Conservation (phyloP, 1,139 yeast species). For the Yamadazyma sp. region DNA sequence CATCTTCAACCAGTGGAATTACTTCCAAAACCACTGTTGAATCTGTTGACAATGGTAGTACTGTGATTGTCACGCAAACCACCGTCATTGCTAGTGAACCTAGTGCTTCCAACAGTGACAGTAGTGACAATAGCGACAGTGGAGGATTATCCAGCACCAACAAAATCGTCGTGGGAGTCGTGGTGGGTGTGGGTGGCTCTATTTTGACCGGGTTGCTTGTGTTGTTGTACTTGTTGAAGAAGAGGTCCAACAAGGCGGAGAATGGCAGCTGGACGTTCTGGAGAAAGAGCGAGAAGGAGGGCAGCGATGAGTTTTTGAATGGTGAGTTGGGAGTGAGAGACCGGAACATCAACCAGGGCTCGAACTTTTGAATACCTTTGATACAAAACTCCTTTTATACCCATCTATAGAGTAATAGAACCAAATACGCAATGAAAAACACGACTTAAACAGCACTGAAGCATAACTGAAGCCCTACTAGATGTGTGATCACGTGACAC, state of each 20-base stretch:
- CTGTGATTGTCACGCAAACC: conserved; percentile 41
- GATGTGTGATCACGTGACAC: too few relatives aligned
- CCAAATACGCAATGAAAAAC: too few relatives aligned
- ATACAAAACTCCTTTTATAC: neutral
- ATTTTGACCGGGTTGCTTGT: conserved; percentile 38
- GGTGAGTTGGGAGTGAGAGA: conserved; percentile 57
- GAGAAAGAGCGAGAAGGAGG: conserved; percentile 49
- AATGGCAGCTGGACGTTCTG: conserved; percentile 51
- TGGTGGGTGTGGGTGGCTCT: conserved; percentile 52
- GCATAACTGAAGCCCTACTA: too few relatives aligned
- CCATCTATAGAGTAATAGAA: neutral
- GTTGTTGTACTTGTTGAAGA: conserved; percentile 37
- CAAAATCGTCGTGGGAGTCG: conserved; percentile 50
- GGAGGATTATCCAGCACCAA: conserved; percentile 46
- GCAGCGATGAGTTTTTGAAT: conserved; percentile 57
- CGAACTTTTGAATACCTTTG: conserved; percentile 33
- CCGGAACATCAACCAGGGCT: conserved; percentile 43
- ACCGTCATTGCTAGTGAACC: conserved; percentile 30
- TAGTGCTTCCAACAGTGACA: conserved; percentile 23
- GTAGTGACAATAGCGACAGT: conserved; percentile 5
- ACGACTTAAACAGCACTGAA: too few relatives aligned
- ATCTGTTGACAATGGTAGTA: conserved; percentile 37
- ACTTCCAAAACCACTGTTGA: conserved; percentile 27
- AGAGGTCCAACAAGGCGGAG: conserved; percentile 28
- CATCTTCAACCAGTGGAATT: conserved; percentile 6